Evolutionary conservation across 306 rosid species (phyloP).

Genomic region (Ormosia emarginata): DNA sequence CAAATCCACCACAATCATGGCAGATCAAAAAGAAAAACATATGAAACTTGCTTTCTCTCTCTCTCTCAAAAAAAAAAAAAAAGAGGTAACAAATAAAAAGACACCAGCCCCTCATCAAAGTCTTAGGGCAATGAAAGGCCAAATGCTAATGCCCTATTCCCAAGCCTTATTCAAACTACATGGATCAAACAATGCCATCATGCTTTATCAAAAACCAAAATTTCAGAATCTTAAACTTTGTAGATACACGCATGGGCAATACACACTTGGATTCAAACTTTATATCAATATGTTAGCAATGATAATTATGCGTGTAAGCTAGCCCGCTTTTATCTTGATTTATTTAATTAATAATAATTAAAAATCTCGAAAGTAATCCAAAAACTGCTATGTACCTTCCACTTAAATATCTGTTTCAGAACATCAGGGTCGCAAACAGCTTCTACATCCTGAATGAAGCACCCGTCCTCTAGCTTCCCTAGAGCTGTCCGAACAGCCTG

Average conservation of each 20-base stretch:
- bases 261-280: not conserved
- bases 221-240: not conserved
- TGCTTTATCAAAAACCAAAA: not conserved
- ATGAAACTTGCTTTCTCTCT: not conserved
- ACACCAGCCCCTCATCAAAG: not conserved
- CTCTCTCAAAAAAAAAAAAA: not conserved
- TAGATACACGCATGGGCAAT: not conserved
- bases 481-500: constrained; percentile 68
- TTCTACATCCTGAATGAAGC: constrained; percentile 53
- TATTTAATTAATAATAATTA: not conserved
- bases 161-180: not conserved
- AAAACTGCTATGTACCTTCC: constrained; percentile 50
- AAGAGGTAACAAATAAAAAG: not conserved
- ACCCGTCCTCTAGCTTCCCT: constrained; percentile 47
- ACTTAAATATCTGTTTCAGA: constrained; percentile 51
- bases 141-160: not conserved
- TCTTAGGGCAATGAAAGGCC: not conserved
- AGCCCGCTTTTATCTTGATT: not conserved
- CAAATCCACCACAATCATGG: not conserved
- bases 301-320: not conserved
- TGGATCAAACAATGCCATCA: not conserved
- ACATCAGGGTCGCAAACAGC: constrained; percentile 59
- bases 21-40: not conserved
- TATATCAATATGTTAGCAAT: not conserved
- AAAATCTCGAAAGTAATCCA: not conserved